A percentile compares a stretch with the other conserved stretches of the same genome.
Evolutionary conservation across 2,329 filamentous ascomycete genomes (phyloP).

Genomic region (Fusarium setosum): DNA sequence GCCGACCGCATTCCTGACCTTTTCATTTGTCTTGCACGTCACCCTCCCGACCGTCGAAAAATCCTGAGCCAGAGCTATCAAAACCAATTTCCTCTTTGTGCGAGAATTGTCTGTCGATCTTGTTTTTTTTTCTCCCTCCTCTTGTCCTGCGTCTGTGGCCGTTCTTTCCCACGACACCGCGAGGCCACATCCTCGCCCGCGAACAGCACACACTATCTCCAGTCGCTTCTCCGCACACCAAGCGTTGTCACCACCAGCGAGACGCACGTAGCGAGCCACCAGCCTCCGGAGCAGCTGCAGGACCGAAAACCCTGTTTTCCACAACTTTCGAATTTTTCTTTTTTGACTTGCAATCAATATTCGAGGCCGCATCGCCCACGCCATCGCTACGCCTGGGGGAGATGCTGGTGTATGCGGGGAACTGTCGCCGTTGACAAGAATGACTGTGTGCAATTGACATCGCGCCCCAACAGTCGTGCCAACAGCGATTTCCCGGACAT

Average conservation of each 20-base stretch:
- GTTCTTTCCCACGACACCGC: constrained; percentile 6
- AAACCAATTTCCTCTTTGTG: constrained; percentile 14
- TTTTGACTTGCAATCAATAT: constrained; percentile 5
- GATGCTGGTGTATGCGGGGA: constrained; percentile 40
- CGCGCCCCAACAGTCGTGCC: constrained; percentile 31
- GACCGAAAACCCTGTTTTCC: constrained; percentile 15
- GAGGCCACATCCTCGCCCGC: constrained; percentile 27
- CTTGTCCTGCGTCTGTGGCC: constrained; percentile 9
- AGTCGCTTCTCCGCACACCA: constrained; percentile 27
- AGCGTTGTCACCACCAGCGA: constrained; percentile 13
- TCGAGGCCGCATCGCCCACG: constrained; percentile 14
- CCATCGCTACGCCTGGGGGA: constrained; percentile 27
- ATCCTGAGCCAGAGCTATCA: constrained; percentile 26
- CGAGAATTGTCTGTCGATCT: constrained; percentile 16
- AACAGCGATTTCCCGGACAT: constrained; percentile 18
- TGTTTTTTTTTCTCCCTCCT: constrained; percentile 15
- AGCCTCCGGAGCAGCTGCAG: constrained; percentile 11
- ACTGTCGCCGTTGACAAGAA: constrained; percentile 42
- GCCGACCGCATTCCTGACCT: constrained; percentile 43
- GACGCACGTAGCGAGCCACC: constrained; percentile 19
- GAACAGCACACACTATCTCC: constrained; percentile 7
- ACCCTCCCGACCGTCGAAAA: constrained; percentile 34
- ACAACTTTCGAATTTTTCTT: constrained; percentile 17
- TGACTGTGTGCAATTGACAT: constrained; percentile 45
- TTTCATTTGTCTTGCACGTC: constrained; percentile 43